These are phyloP conservation scores for Kwoniella europaea DNA, from an alignment of 768 basidiomycete genomes.

Conservation along the genomic window DNA sequence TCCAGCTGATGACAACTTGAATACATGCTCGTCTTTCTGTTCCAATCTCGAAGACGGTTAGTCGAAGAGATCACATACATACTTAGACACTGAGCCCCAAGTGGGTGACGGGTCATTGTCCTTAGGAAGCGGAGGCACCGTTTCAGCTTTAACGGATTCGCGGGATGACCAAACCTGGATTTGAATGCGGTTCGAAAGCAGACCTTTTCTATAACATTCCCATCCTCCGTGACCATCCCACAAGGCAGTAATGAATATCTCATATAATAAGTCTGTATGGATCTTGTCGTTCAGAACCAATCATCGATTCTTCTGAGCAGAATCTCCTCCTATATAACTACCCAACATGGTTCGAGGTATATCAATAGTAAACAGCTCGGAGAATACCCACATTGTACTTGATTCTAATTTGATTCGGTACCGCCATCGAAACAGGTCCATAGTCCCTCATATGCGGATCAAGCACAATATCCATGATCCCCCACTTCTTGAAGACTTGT, in stretches of 20 bases:
- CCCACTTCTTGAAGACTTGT: no score
- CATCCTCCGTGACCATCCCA: conserved; percentile 1
- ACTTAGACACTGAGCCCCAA: background rate
- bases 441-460: no score
- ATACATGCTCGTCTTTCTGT: background rate
- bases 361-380: background rate
- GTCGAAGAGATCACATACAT: background rate
- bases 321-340: background rate
- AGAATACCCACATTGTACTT: background rate
- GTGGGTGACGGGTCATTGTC: background rate
- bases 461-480: no score
- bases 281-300: background rate
- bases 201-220: background rate
- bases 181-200: background rate
- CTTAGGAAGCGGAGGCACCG: background rate
- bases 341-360: background rate
- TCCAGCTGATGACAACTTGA: background rate
- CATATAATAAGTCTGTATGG: background rate
- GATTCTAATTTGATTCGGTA: no score
- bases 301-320: background rate
- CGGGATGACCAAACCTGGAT: background rate
- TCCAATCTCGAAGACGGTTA: background rate
- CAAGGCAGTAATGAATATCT: background rate
- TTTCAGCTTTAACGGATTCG: background rate
- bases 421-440: no score